phyloP scores from a whole-genome alignment of 805 yeast genomes.

The Priceomyces medius region DNA sequence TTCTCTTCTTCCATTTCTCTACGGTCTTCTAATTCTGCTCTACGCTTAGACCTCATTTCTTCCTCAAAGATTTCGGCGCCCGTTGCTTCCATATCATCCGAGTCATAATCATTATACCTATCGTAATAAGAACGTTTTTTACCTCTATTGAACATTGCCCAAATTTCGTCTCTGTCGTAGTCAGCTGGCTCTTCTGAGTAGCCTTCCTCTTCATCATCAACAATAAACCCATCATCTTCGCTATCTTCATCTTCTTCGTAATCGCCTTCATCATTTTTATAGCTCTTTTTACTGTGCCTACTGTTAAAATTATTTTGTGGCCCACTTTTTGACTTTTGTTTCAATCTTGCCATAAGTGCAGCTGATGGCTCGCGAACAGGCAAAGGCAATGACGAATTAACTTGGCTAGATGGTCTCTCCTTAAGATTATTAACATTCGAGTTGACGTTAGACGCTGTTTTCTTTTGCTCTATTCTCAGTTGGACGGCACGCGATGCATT shows the following conservation, averaged over 20 bases:
- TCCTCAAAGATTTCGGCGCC: slow-evolving; percentile 87
- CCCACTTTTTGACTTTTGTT: slow-evolving; percentile 20
- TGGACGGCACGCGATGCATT: neutral
- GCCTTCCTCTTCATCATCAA: slow-evolving; percentile 49
- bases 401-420: neutral
- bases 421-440: neutral
- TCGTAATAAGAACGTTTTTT: slow-evolving; percentile 47
- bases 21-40: slow-evolving; percentile 75
- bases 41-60: slow-evolving; percentile 64
- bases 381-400: slow-evolving; percentile 22
- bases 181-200: slow-evolving; percentile 32
- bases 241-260: slow-evolving; percentile 19
- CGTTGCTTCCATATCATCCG: slow-evolving; percentile 88
- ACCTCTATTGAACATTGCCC: slow-evolving; percentile 79
- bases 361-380: slow-evolving; percentile 60
- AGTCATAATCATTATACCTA: slow-evolving; percentile 48
- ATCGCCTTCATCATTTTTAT: neutral
- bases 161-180: slow-evolving; percentile 82
- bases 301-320: neutral
- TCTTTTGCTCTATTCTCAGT: neutral
- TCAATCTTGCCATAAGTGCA: slow-evolving; percentile 47
- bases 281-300: neutral
- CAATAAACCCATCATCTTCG: slow-evolving; percentile 59
- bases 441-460: neutral
- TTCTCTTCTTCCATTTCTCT: slow-evolving; percentile 65